A percentile compares a stretch with the other conserved stretches of the same genome.
These are phyloP conservation scores for Sicyos edulis DNA, from an alignment of 306 rosid genomes.

Conservation along the genomic window DNA sequence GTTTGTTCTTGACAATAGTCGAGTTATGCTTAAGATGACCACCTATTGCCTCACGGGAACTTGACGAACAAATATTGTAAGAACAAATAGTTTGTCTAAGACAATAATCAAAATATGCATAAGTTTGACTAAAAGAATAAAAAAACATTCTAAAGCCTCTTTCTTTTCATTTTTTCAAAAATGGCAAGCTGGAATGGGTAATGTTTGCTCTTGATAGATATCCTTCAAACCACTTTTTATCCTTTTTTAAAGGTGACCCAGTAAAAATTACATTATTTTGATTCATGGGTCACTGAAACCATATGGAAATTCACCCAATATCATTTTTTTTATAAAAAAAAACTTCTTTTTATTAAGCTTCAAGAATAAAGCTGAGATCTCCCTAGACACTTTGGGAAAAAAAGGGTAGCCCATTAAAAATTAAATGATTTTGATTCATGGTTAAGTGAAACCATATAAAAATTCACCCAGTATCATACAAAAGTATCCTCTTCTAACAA, in stretches of 20 bases:
- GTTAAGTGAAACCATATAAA: background rate
- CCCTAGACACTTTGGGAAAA: background rate
- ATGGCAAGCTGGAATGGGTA: background rate
- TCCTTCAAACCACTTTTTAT: background rate
- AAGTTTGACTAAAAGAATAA: too few species aligned
- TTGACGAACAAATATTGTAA: too few species aligned
- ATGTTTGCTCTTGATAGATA: background rate
- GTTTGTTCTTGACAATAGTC: too few species aligned
- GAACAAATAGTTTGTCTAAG: too few species aligned
- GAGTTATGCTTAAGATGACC: too few species aligned
- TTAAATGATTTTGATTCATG: background rate
- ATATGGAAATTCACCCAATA: background rate
- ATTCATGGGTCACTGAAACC: constrained; percentile 1
- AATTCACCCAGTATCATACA: background rate
- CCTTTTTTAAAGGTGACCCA: background rate
- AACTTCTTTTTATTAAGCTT: background rate
- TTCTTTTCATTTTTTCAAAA: background rate
- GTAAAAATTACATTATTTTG: background rate
- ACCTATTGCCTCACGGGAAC: too few species aligned
- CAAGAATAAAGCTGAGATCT: background rate
- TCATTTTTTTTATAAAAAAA: background rate
- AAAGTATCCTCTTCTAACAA: too few species aligned
- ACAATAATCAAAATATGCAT: too few species aligned
- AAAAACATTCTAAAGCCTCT: constrained; percentile 12
- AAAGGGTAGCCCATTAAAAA: background rate